Evolutionary conservation across 1,284 basidiomycete genomes (phyloP), one percentile per base, ranked within the genome.

Genomic region (Pyrrhoderma noxium): DNA sequence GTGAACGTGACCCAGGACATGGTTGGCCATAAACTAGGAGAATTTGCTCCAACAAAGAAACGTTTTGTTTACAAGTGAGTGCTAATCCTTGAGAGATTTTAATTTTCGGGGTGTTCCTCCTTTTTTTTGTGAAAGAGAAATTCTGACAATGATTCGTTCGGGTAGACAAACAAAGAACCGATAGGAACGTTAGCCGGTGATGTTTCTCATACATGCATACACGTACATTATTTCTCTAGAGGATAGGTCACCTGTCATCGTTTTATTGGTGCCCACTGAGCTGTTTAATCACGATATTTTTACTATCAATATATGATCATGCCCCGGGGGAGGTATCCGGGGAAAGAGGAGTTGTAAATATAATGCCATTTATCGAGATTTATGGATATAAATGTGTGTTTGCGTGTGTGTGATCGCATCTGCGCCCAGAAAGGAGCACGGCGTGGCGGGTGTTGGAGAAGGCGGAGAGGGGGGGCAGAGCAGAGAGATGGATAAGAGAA

Each of bases 11-110:
- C 90, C 11, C 92, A 95, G 67, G 94, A 98, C 65, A 98, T 98
- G 94, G 92, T 99, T 2, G 95, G 95, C 0, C 93, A 98, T 67
- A 98, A 99, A 68, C 70, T 99, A 51, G 95, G 95, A 47, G 94
- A 98, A 72, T 98, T 98, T 68, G 76, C 93, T 16, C 78, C 85
- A 55, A 97, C 93, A 39, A 82, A 89, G 68, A 87, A 86, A 65
- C 75, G 76, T 51, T 88, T 89, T 64, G 75, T 71, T n/a, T 87
- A 79, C 67, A 86, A 77, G 86, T 86, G 18, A 41, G 27, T 37
- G 16, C 34, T 55, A 36, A 53, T 46, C 44, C n/a, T n/a, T n/a
- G 3, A 8, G 22, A 16, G 8, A 13, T 39, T 35, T 13, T 34
- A 16, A 7, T n/a, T 11, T 11, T 19, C n/a, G n/a, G n/a, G n/a